Evolutionary conservation across 768 basidiomycete species (phyloP), one percentile per base, ranked within the genome.

Genomic region (Pisolithus microcarpus): DNA sequence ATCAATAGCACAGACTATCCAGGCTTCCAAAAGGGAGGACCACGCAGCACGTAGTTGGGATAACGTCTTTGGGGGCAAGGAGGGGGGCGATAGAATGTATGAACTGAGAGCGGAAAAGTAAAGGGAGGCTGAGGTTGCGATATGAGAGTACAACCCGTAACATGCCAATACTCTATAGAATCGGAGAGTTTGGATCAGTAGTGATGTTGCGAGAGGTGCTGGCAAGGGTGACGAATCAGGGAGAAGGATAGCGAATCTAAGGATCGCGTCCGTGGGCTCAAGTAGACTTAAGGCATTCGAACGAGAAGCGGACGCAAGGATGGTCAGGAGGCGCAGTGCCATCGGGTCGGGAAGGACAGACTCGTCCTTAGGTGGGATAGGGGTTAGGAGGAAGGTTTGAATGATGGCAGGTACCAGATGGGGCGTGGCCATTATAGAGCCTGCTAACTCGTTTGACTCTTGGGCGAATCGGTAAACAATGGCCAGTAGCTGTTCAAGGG

Each of bases 1-100:
- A 60, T 98, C 87, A n/a, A 81, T 77, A 0, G 92, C 91, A 57
- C 90, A 94, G 3, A 79, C 72, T 6, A 74, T 84, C 93, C 92
- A 97, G 0, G 75, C 70, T 52, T 80, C 78, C 2, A 91, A 56
- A 8, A 91, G 67, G 9, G 70, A 67, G 5, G 77, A 68, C 78
- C 85, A 92, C 3, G 80, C 73, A 24, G 65, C 37, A 67, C 69
- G 38, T 80, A 71, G 21, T 49, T 60, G 49, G 48, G 53, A 46
- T 8, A 30, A 52, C 7, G n/a, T 43, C 24, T 28, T 42, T n/a
- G 40, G 36, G 8, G 30, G 30, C 30, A 30, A 30, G 2, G 42
- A 18, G 7, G 63, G 57, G 1, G 66, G 58, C 5, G 76, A 74
- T 18, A 70, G 53, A 8, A 79, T 60, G 51, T 78, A 81, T 44